Base-by-base conservation (phyloP, 2,329 filamentous ascomycete genomes). In the Alternaria gansuensis region DNA sequence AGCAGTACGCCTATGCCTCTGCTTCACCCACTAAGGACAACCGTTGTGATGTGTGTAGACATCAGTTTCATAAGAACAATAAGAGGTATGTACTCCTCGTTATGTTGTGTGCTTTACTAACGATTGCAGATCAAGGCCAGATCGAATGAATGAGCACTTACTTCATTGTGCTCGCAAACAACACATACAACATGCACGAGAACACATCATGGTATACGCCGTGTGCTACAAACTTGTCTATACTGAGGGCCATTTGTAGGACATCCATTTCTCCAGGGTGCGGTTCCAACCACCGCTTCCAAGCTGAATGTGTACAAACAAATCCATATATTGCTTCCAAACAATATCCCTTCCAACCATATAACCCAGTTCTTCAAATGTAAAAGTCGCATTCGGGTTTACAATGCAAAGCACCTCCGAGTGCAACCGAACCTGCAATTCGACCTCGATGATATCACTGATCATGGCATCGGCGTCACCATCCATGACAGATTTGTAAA, bases 251-350 rank as follows among this genome's bases (percentile, higher is more conserved):
- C 62, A 64, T 39, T 64, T 45, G n/a, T 64, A 62, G 1, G 45
- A 54, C 62, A 64, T 62, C 59, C 62, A 64, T 6, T 55, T 64
- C 43, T 60, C 62, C 46, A 64, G n/a, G 2, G 62, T 62, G 9
- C 40, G 50, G 23, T 64, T 62, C 62, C 62, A 64, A 3, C 17
- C 34, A 6, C 62, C 62, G 37, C 51, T 60, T 10, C 56, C 62
- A 3, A 62, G 37, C 46, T 57, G 56, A 29, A 58, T 48, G 4
- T 59, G 59, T 3, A 64, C 59, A 44, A 62, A 64, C 23, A 45
- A 4, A 50, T 60, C 62, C 50, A 64, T 0, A 36, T 64, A 64
- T 39, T 64, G 41, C 36, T 64, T 62, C 62, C 62, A 64, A 7
- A 58, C 59, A 5, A 46, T 21, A 53, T 64, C 62, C 21, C 46